Evolutionary conservation across 129 eudicot species (phyloP), one percentile per base, ranked within the genome.

Genomic region (Flaveria bidentis): DNA sequence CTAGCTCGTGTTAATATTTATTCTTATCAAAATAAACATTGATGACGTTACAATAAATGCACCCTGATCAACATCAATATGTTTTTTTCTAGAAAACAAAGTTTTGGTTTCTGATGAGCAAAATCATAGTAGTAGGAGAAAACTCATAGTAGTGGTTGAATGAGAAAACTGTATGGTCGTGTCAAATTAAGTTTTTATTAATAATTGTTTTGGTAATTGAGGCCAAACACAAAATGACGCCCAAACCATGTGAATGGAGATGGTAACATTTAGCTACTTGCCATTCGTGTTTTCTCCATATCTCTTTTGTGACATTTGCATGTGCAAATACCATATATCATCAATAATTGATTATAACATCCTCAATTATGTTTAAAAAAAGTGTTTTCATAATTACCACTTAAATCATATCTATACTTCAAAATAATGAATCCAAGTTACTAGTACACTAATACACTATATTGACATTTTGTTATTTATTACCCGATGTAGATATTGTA

Each of bases 211-310:
- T 44, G 84, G 79, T 80, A 80, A 73, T 41, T 73, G 75, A 74
- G 75, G 73, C 85, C 85, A 82, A 82, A 22, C 82, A 71, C 74
- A 76, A 82, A 67, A 76, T 82, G 82, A 71, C 82, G 85, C 52
- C 78, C 60, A 76, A 82, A 76, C 39, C 85, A 82, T 72, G 81
- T 82, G 85, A 71, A 9, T 14, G 69, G 50, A 53, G 69, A 71
- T 50, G 78, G 69, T 76, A 76, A 76, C 82, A 80, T 63, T 76
- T 69, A 76, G 61, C 85, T 82, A 76, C 81, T 70, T 53, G 77
- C 53, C 77, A 69, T 69, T 71, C 62, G 69, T 80, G 84, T 80
- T 73, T 73, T 74, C 71, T 28, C 79, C 80, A 74, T 73, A 50
- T 60, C 79, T 80, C 75, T 66, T 80, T 80, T 80, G 79, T 73